Evolutionary conservation across 1,139 yeast species (phyloP), one percentile per base, ranked within the genome.

Genomic region (Kodamaea plutei): DNA sequence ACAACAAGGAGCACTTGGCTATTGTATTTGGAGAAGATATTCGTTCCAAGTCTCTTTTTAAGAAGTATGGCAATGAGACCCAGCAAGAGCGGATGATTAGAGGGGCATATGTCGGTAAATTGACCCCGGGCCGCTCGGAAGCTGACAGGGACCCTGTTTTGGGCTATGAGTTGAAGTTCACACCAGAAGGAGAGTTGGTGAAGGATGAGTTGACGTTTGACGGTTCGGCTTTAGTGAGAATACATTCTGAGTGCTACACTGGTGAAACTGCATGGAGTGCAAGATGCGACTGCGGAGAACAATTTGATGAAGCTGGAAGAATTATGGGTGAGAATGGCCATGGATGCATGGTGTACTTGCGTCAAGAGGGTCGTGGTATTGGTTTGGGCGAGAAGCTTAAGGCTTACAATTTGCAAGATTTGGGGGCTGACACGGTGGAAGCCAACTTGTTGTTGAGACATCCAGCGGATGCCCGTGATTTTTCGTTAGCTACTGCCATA

Each of bases 231-330:
- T 43, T 66, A 33, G 70, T 65, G 9, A 73, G 98, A 40, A 88
- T 93, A 43, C 99, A 93, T 54, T 84, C 95, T 5, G 99, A 93
- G 54, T 93, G 98, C 57, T 93, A 91, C 61, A 93, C 99, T 0
- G 98, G 98, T 6, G 99, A 93, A 55, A 91, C 96, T 2, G 97
- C 97, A 8, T 93, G 98, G 96, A 79, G 93, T 37, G 97, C 98
- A 2, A 73, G 99, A 33, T 93, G 98, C 58, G 98, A 93, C 58
- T 93, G 99, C 60, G 99, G 98, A 9, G 98, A 93, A 58, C 98
- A 93, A 64, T 84, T 93, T 47, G 96, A 91, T 57, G 96, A 93
- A 57, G 97, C 98, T 1, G 98, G 97, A 6, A 72, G 94, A 40
- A 61, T 84, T 26, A 91, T 93, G 89, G 95, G 95, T 4, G 64